phyloP scores from a whole-genome alignment of 495 filamentous ascomycete genomes.

The Xylaria grammica region DNA sequence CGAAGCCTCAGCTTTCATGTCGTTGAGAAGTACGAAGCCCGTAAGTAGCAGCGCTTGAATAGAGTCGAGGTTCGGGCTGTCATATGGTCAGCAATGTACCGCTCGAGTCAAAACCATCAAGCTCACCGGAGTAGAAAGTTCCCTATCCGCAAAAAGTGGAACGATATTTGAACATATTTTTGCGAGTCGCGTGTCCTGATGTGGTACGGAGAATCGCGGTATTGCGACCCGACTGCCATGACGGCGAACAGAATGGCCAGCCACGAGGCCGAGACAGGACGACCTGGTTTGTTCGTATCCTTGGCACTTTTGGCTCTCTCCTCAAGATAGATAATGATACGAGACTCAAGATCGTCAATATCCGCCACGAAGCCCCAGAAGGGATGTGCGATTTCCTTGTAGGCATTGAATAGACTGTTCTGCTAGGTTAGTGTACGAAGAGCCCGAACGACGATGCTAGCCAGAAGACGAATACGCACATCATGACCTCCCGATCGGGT shows the following conservation, averaged over 20 bases:
- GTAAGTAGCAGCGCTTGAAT: slow-evolving; percentile 61
- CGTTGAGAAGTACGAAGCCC: slow-evolving; percentile 60
- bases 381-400: slow-evolving; percentile 76
- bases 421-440: slow-evolving; percentile 2
- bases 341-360: slow-evolving; percentile 66
- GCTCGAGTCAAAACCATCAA: neutral
- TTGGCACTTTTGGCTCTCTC: slow-evolving; percentile 63
- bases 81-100: slow-evolving; percentile 5
- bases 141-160: slow-evolving; percentile 58
- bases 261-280: slow-evolving; percentile 67
- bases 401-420: slow-evolving; percentile 69
- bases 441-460: neutral
- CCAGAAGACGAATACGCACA: slow-evolving; percentile 43
- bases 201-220: slow-evolving; percentile 68
- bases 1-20: slow-evolving; percentile 65
- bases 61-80: slow-evolving; percentile 61
- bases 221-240: slow-evolving; percentile 82
- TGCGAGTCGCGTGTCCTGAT: slow-evolving; percentile 58
- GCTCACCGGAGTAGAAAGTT: slow-evolving; percentile 58
- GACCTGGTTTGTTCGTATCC: slow-evolving; percentile 52
- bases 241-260: slow-evolving; percentile 79
- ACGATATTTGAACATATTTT: slow-evolving; percentile 60
- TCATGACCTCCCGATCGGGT: slow-evolving; percentile 65
- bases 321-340: slow-evolving; percentile 69
- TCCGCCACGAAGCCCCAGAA: slow-evolving; percentile 82